Base-by-base conservation (phyloP, 2,329 filamentous ascomycete species). In the Talaromyces pinophilus region DNA sequence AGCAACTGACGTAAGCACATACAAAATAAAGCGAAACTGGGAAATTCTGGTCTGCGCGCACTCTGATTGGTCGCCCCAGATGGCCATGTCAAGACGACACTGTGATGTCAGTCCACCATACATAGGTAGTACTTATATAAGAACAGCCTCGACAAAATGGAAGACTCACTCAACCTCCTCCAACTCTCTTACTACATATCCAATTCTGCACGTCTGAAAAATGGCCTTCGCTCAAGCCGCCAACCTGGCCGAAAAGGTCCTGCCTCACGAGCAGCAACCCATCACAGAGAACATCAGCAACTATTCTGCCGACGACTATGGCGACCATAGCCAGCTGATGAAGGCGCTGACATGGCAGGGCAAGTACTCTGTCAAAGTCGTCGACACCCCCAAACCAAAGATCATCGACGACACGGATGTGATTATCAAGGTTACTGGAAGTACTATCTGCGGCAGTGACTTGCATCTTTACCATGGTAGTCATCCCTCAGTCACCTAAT, bases 331-430 rank as follows among this genome's bases (percentile, higher is more conserved):
- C 2, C 78, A 77, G 38, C 90, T 79, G 17, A 95, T 96, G 90
- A 90, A 92, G 77, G 93, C 92, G 0, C 79, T 96, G 15, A 86
- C 86, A 1, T 96, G 92, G 92, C 87, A 90, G 78, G 90, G 91
- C 62, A 95, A 94, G 82, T 91, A 93, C 73, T 86, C 82, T 35
- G 91, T 96, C 57, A 80, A 90, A 73, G 82, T 96, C 19, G 80
- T 88, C 59, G 86, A 92, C 40, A 86, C 86, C 5, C 85, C 90
- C 0, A 90, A 88, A 71, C 92, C 92, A 2, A 88, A 85, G 71
- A 83, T 95, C 35, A 76, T 94, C 30, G 91, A 95, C 75, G 84
- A 87, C 52, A 81, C 82, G 62, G 92, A 96, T 74, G 91, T 93
- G 11, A 92, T 96, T 67, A 82, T 95, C 70, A 92, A 90, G 74